Percentiles rank a stretch among this genome's conserved stretches.
Evolutionary conservation across 2,329 filamentous ascomycete species (phyloP).

Genomic region (Stromatinia cepivora): DNA sequence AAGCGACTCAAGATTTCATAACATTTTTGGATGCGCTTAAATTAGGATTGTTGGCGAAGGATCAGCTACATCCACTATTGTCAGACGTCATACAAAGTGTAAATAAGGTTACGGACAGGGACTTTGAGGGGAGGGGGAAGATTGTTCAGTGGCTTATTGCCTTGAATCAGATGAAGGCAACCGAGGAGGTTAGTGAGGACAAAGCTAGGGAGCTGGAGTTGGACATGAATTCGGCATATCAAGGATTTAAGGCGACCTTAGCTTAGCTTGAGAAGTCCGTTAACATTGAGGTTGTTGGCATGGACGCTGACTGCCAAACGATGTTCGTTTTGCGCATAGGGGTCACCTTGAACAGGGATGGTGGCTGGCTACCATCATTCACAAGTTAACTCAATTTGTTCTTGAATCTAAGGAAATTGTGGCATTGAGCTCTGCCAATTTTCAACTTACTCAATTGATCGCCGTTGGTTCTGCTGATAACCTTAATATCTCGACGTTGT

Average conservation of each 20-base stretch:
- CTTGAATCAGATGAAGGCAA: conserved; percentile 95
- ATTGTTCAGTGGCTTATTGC: conserved; percentile 98
- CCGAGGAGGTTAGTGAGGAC: conserved; percentile 83
- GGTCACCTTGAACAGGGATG: no score
- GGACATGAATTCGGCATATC: conserved; percentile 92
- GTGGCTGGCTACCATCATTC: neutral
- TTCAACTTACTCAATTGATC: neutral
- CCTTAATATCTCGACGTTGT: neutral
- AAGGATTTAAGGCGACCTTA: conserved; percentile 73
- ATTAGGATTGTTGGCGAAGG: conserved; percentile 88
- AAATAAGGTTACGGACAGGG: conserved; percentile 92
- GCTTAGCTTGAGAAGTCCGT: conserved; percentile 33
- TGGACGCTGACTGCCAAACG: neutral
- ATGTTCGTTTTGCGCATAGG: neutral
- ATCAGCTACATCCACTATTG: conserved; percentile 90
- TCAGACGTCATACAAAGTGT: conserved; percentile 96
- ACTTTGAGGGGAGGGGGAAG: conserved; percentile 94
- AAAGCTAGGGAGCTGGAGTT: conserved; percentile 87
- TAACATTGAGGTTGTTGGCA: conserved; percentile 1
- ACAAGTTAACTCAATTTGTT: neutral
- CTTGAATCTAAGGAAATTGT: neutral
- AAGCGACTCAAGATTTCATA: conserved; percentile 97
- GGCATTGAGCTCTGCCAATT: neutral
- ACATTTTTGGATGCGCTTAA: conserved; percentile 95
- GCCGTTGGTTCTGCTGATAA: neutral